phyloP scores from a whole-genome alignment of 768 basidiomycete species.

The Lanmaoa pseudosensibilis region DNA sequence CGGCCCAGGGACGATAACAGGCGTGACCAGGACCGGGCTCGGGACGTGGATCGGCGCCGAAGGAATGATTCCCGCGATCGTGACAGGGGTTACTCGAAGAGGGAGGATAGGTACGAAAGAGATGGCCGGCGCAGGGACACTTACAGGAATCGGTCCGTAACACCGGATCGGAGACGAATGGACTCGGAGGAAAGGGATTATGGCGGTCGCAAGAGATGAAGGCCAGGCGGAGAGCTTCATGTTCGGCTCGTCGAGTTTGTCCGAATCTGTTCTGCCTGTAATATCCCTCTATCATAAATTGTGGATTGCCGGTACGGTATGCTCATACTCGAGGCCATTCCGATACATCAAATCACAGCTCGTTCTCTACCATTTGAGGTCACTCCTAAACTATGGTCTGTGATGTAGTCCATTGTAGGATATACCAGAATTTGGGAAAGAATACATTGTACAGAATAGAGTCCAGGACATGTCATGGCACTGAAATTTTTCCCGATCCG shows the following conservation, averaged over 20 bases:
- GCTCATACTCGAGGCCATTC: neutral
- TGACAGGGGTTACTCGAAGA: slow-evolving; percentile 16
- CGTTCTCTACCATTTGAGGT: too few species aligned
- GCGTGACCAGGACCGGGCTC: slow-evolving; percentile 23
- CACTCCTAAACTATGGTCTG: neutral
- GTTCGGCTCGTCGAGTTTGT: neutral
- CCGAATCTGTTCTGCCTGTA: slow-evolving; percentile 6
- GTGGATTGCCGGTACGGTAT: neutral
- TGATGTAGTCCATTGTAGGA: neutral
- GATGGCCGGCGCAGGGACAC: slow-evolving; percentile 24
- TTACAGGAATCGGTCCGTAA: slow-evolving; percentile 23
- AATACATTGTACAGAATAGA: slow-evolving; percentile 8
- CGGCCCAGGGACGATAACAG: slow-evolving; percentile 19
- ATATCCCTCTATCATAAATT: neutral
- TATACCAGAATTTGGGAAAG: neutral
- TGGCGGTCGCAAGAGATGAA: slow-evolving; percentile 23
- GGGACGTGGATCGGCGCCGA: slow-evolving; percentile 28
- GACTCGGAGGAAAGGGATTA: slow-evolving; percentile 26
- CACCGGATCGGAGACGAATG: slow-evolving; percentile 25
- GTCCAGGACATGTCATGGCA: neutral
- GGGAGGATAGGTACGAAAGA: slow-evolving; percentile 25
- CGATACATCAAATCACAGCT: neutral
- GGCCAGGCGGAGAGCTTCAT: neutral
- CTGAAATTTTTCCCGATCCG: neutral
- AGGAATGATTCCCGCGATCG: slow-evolving; percentile 28